Evolutionary conservation across 73 alveolate species (phyloP), one percentile per base, ranked within the genome.

Genomic region (Blepharisma stoltei): DNA sequence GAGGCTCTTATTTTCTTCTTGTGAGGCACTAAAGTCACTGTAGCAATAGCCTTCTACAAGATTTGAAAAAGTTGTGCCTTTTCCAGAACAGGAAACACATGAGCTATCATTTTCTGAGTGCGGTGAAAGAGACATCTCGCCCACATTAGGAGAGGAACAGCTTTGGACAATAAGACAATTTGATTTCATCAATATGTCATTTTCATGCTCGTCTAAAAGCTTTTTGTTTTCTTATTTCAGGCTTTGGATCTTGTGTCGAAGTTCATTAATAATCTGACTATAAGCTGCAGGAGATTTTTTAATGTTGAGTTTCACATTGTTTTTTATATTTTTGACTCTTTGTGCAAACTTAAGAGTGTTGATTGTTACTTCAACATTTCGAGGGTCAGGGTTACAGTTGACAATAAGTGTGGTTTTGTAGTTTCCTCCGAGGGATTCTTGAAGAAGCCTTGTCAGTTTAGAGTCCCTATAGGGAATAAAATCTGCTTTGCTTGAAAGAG

Each of bases 311-410:
- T 37, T 83, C 8, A 78, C 91, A n/a, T 78, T 87, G 67, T 87
- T 87, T 69, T 87, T 45, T 25, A 87, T 87, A 45, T 78, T 73
- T 83, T 88, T 88, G 7, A 97, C 98, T 78, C 97, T 91, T 76
- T 94, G 92, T n/a, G 98, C 98, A 78, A 94, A 94, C 80, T 94
- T 92, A 6, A 94, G 71, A 6, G 98, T 91, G 71, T 82, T 80
- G 27, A 93, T 84, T 44, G 96, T 80, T 71, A 92, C 98, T 73
- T 94, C 98, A 23, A 79, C 65, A 69, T 90, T 85, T 25, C 93
- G 87, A 0, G 89, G 77, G n/a, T 78, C 48, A 11, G 98, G 98
- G 18, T 96, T 81, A 23, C 91, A 84, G 21, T 95, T 89, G 6
- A 94, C 98, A n/a, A 94, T 73, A 43, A 94, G 83, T 65, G 78